A percentile compares a stretch with the other conserved stretches of the same genome.
phyloP scores from a whole-genome alignment of 257 asterid species.

The Scutellaria minor region DNA sequence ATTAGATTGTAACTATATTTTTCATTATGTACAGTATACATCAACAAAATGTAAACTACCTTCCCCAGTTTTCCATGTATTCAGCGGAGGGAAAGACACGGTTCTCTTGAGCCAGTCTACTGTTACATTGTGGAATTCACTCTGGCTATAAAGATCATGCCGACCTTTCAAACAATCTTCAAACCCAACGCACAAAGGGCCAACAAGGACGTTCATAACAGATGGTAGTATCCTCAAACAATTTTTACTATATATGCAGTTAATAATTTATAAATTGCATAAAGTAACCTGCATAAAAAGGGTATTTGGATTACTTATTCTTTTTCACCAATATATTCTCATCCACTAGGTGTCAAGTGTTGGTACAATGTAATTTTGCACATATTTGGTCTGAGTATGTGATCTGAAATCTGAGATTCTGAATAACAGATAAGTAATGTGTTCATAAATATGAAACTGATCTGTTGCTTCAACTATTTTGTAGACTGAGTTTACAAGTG shows the following conservation, averaged over 20 bases:
- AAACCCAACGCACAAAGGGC: slow-evolving; percentile 57
- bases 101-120: slow-evolving; percentile 77
- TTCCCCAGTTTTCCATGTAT: slow-evolving; percentile 81
- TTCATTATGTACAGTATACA: slow-evolving; percentile 19
- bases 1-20: not conserved
- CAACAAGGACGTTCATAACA: slow-evolving; percentile 64
- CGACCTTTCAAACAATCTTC: slow-evolving; percentile 43
- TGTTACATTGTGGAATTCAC: slow-evolving; percentile 58
- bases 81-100: slow-evolving; percentile 70
- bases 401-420: no score
- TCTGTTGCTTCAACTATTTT: slow-evolving; percentile 1
- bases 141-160: slow-evolving; percentile 46
- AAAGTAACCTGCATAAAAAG: no score
- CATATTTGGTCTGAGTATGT: not conserved
- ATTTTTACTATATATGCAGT: no score
- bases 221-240: slow-evolving; percentile 83
- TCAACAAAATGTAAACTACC: slow-evolving; percentile 49
- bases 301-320: not conserved
- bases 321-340: not conserved
- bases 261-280: no score
- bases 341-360: slow-evolving; percentile 23
- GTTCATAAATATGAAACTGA: slow-evolving; percentile 24
- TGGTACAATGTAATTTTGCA: slow-evolving; percentile 5
- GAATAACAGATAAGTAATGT: slow-evolving; percentile 6
- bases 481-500: slow-evolving; percentile 27